phyloP scores from a whole-genome alignment of 2,329 filamentous ascomycete genomes.

The Ophiostoma populinum region DNA sequence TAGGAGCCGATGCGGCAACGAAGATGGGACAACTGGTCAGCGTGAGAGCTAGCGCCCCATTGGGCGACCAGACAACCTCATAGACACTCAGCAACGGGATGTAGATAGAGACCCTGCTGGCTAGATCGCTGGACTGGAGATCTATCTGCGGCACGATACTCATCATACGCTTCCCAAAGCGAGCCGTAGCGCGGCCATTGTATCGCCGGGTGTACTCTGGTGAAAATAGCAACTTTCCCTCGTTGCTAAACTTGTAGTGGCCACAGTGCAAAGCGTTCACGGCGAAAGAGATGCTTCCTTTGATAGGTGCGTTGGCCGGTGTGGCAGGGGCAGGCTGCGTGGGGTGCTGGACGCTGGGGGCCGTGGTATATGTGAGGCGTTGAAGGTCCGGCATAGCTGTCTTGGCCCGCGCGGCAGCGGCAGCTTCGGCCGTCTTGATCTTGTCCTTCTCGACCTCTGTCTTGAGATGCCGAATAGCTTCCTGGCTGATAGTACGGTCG shows the following conservation, averaged over 20 bases:
- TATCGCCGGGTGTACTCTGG: constrained; percentile 22
- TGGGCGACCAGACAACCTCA: constrained; percentile 23
- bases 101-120: constrained; percentile 21
- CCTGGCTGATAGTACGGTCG: constrained; percentile 6
- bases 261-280: constrained; percentile 20
- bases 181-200: constrained; percentile 15
- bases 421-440: not conserved
- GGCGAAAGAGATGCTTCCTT: constrained; percentile 6
- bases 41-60: constrained; percentile 29
- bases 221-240: constrained; percentile 22
- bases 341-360: not conserved
- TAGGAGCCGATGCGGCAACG: constrained; percentile 8
- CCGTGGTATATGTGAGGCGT: too few species aligned
- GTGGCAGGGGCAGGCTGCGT: not conserved
- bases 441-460: constrained; percentile 1
- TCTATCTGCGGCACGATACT: constrained; percentile 23
- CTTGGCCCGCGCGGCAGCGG: not conserved
- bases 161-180: constrained; percentile 26
- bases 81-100: constrained; percentile 31
- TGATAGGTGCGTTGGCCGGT: constrained; percentile 1
- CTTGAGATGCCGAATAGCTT: constrained; percentile 13
- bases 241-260: constrained; percentile 25
- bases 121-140: too few species aligned
- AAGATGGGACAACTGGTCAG: constrained; percentile 32
- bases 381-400: too few species aligned